phyloP scores from a whole-genome alignment of 305 asterid genomes.

The Fraxinus xanthoxyloides region DNA sequence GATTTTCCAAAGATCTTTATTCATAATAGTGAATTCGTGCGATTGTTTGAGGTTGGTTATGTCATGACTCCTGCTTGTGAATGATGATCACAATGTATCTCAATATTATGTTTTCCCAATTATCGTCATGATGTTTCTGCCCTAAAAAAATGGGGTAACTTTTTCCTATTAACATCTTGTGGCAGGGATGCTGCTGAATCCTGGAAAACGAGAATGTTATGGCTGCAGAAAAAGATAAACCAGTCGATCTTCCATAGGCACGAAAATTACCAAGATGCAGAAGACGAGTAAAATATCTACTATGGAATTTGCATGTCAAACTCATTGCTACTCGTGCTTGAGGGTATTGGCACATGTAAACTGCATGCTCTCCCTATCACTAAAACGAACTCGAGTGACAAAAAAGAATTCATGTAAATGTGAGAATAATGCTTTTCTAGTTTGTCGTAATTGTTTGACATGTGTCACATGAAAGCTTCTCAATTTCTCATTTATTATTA shows the following conservation, averaged over 20 bases:
- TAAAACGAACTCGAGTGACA: background rate
- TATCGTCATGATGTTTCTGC: background rate
- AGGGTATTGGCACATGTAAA: background rate
- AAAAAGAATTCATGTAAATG: background rate
- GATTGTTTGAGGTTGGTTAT: background rate
- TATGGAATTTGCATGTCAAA: background rate
- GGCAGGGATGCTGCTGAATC: constrained; percentile 8
- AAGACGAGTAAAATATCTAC: background rate
- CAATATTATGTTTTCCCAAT: background rate
- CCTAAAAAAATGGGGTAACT: background rate
- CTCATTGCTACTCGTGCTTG: background rate
- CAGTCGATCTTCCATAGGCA: background rate
- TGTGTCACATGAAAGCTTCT: background rate
- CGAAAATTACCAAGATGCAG: background rate
- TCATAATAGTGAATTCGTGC: background rate
- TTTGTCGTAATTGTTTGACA: background rate
- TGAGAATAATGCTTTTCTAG: background rate
- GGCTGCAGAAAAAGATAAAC: background rate
- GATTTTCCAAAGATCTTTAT: background rate
- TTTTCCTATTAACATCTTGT: background rate
- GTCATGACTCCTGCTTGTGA: background rate
- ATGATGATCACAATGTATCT: background rate
- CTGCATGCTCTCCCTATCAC: background rate
- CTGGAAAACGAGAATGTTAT: background rate
- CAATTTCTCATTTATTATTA: no score